Evolutionary conservation across 495 filamentous ascomycete species (phyloP).

Genomic region (Podospora pseudoanserina): DNA sequence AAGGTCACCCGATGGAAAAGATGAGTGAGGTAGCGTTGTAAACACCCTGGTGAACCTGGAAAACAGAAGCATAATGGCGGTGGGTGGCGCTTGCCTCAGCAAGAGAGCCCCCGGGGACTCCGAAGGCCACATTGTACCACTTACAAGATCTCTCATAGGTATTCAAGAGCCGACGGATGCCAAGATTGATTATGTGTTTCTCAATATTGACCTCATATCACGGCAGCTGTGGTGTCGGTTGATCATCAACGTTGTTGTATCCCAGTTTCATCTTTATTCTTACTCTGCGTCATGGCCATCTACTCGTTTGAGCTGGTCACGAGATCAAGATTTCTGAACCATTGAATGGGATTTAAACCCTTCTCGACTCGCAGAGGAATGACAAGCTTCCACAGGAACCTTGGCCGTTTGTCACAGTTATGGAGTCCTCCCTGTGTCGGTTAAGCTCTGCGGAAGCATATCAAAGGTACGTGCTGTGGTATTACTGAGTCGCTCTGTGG

Average conservation of each 20-base stretch:
- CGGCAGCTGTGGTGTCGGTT: neutral
- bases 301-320: neutral
- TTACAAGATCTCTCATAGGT: neutral
- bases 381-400: neutral
- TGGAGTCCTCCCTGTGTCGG: neutral
- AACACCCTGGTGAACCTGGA: neutral
- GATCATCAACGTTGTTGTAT: neutral
- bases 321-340: neutral
- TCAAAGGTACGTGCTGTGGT: neutral
- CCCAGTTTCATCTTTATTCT: neutral
- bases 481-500: neutral
- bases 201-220: neutral
- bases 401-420: neutral
- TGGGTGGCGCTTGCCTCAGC: neutral
- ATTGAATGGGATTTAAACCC: neutral
- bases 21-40: neutral
- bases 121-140: neutral
- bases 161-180: neutral
- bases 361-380: neutral
- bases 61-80: neutral
- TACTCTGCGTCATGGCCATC: neutral
- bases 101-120: neutral
- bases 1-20: neutral
- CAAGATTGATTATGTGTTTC: neutral
- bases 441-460: neutral